Evolutionary conservation across 2,329 filamentous ascomycete genomes (phyloP), one percentile per base, ranked within the genome.

Genomic region (Karstenula rhodostoma): DNA sequence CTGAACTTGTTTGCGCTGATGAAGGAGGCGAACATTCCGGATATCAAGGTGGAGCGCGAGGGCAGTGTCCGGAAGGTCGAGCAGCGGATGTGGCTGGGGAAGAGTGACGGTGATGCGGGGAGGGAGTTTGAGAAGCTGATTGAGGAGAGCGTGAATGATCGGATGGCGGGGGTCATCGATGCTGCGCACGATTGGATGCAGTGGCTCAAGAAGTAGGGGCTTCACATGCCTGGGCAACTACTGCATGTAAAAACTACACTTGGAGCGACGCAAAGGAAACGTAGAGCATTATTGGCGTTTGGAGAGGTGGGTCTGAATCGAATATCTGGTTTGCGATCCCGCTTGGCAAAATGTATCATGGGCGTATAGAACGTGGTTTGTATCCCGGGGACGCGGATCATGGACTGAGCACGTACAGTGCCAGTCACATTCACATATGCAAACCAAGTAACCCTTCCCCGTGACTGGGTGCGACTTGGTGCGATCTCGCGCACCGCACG

Each of bases 21-120:
- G 95, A 91, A 96, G 17, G 93, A 98, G 76, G 94, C 95, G 42
- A 97, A 97, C 73, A 97, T 99, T 61, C 95, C 94, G 0, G 96
- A 98, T 70, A 96, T 99, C 72, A 89, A 91, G 60, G 85, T 96
- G 23, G 93, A 97, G 80, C 91, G 93, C 12, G 94, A 97, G 78
- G 96, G 96, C 80, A 94, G 93, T 12, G 94, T 98, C 17, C 82
- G 94, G 69, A 99, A 98, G 80, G 94, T 99, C 5, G 90, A 95
- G 75, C 95, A 99, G 80, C 84, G 95, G 40, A 97, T 99, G 77
- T 93, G 96, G 79, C 78, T 99, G 52, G 94, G 97, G 74, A 86
- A 96, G 75, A 91, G 85, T 50, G 95, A 99, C 77, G 94, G 97
- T 73, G 94, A 98, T 73, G 94, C 95, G 1, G 91, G 97, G 61